These are phyloP conservation scores for Suillus spraguei DNA, from an alignment of 768 basidiomycete genomes.

Conservation along the genomic window DNA sequence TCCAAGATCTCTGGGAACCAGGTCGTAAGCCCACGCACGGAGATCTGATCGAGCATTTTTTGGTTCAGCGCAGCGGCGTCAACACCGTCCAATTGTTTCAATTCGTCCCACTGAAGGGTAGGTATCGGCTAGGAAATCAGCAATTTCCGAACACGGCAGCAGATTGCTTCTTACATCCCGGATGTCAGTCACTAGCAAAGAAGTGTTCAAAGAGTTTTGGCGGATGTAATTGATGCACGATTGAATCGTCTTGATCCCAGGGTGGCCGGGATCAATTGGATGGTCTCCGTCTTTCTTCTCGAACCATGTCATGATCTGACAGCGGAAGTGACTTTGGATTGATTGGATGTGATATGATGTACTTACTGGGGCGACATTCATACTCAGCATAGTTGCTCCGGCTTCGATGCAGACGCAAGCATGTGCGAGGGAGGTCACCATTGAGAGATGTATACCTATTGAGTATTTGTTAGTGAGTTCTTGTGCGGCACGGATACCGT, in stretches of 20 bases:
- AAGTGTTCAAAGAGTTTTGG: constrained; percentile 40
- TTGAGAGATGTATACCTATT: constrained; percentile 53
- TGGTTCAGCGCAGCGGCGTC: constrained; percentile 46
- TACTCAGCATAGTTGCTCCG: constrained; percentile 47
- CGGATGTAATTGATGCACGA: constrained; percentile 47
- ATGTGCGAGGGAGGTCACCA: constrained; percentile 57
- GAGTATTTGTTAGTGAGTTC: constrained; percentile 38
- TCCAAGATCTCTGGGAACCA: constrained; percentile 23
- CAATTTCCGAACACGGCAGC: constrained; percentile 7
- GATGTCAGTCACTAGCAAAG: constrained; percentile 44
- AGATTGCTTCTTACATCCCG: constrained; percentile 36
- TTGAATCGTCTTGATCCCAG: constrained; percentile 50
- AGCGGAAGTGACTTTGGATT: neutral
- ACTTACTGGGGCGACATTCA: constrained; percentile 53
- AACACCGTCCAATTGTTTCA: constrained; percentile 43
- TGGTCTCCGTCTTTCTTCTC: constrained; percentile 37
- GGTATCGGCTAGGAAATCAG: constrained; percentile 7
- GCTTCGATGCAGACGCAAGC: constrained; percentile 58
- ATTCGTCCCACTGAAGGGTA: constrained; percentile 40
- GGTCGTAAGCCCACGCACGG: constrained; percentile 32
- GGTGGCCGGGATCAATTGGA: constrained; percentile 30
- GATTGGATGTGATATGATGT: neutral
- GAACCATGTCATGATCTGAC: constrained; percentile 45
- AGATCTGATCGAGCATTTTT: constrained; percentile 39
- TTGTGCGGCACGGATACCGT: constrained; percentile 51